phyloP scores from a whole-genome alignment of 2,329 filamentous ascomycete genomes.

The Graphiopsis chlorocephala region DNA sequence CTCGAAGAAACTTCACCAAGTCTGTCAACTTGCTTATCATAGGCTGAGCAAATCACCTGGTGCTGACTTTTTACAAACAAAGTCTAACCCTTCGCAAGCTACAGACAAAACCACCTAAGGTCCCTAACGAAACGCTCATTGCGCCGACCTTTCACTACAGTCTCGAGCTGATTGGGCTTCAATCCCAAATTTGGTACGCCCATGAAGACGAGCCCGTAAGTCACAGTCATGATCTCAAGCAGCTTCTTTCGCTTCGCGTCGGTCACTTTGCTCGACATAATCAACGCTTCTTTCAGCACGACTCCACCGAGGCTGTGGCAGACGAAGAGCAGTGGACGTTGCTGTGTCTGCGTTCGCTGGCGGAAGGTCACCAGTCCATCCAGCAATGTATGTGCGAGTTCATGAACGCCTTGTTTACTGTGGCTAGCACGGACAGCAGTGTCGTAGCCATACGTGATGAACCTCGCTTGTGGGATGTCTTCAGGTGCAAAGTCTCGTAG shows the following conservation, averaged over 20 bases:
- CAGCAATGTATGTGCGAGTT: neutral
- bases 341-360: neutral
- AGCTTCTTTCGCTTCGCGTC: neutral
- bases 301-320: neutral
- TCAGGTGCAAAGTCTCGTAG: neutral
- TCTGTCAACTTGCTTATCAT: too few species aligned
- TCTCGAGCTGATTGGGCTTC: slow-evolving; percentile 1
- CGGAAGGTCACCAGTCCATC: neutral
- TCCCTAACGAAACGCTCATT: neutral
- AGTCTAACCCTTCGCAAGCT: too few species aligned
- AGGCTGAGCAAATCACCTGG: too few species aligned
- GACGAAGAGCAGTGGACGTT: neutral
- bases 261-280: neutral
- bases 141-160: neutral
- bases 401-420: neutral
- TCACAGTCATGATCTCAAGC: neutral
- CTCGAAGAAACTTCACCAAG: too few species aligned
- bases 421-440: neutral
- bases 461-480: neutral
- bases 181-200: slow-evolving; percentile 4
- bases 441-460: slow-evolving; percentile 11
- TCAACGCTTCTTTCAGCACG: slow-evolving; percentile 4
- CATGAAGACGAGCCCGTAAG: slow-evolving; percentile 8
- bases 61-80: neutral
- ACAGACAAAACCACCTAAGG: too few species aligned